Percentiles rank a stretch among this genome's conserved stretches.
These are phyloP conservation scores for Curvularia sp. DNA, from an alignment of 2,329 filamentous ascomycete species.

Conservation along the genomic window DNA sequence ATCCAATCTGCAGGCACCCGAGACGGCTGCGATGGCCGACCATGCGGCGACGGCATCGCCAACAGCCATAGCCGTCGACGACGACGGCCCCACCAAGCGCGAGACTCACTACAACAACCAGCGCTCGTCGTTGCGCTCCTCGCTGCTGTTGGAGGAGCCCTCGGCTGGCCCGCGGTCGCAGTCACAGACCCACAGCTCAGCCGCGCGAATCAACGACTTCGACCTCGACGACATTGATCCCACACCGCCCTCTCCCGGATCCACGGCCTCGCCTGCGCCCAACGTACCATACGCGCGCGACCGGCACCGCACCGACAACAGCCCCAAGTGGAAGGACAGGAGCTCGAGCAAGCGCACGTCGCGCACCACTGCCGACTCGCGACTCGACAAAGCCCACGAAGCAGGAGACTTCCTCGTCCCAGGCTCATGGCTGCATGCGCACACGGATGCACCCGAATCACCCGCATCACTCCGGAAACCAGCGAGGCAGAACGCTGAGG, in stretches of 20 bases:
- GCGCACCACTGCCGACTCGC: slow-evolving; percentile 13
- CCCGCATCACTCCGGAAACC: slow-evolving; percentile 9
- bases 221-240: slow-evolving; percentile 27
- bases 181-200: slow-evolving; percentile 21
- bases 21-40: slow-evolving; percentile 29
- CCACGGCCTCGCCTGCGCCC: slow-evolving; percentile 26
- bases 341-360: slow-evolving; percentile 7
- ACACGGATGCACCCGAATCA: slow-evolving; percentile 14
- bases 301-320: slow-evolving; percentile 1
- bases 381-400: background rate
- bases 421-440: slow-evolving; percentile 18
- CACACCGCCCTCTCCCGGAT: slow-evolving; percentile 6
- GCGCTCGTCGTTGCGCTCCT: slow-evolving; percentile 42
- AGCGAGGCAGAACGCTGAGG: slow-evolving; percentile 8
- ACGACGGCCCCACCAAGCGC: slow-evolving; percentile 33
- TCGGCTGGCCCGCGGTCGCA: slow-evolving; percentile 25
- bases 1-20: slow-evolving; percentile 10
- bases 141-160: slow-evolving; percentile 15
- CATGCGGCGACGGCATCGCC: background rate
- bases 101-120: slow-evolving; percentile 46
- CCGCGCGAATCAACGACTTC: slow-evolving; percentile 27
- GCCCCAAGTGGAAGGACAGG: slow-evolving; percentile 9
- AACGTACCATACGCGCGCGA: slow-evolving; percentile 22
- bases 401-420: slow-evolving; percentile 13
- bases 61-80: slow-evolving; percentile 1